Conservation (phyloP, 371 early-diverging fungal genomes). For the Rozella allomycis region DNA sequence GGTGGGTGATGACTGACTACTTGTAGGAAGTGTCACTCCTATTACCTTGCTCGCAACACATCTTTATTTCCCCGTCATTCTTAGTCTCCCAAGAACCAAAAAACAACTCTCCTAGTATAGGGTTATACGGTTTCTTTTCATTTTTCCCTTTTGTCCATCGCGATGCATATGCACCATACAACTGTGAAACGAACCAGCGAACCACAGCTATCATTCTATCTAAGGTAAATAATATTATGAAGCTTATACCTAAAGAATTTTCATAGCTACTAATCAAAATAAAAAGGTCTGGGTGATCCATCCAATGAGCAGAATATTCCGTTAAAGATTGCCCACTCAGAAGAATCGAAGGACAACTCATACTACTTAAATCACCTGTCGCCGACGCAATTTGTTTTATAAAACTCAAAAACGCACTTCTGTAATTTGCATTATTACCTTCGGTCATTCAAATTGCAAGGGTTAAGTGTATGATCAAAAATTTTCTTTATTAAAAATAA, state of each 20-base stretch:
- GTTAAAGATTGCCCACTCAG: conserved; percentile 46
- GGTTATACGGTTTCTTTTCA: conserved; percentile 69
- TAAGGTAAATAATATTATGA: background rate
- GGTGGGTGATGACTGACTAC: conserved; percentile 47
- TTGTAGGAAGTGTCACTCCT: conserved; percentile 12
- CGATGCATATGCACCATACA: conserved; percentile 44
- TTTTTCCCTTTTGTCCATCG: conserved; percentile 29
- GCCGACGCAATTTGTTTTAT: conserved; percentile 45
- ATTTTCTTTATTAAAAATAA: conserved; percentile 28
- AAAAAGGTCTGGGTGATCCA: conserved; percentile 26
- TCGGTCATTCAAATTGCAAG: too few relatives aligned
- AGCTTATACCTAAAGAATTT: background rate
- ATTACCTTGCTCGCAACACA: conserved; percentile 45
- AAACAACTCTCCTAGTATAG: conserved; percentile 63
- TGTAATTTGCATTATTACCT: too few relatives aligned
- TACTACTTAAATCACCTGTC: conserved; percentile 50
- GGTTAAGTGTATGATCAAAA: too few relatives aligned
- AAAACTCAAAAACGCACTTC: conserved; percentile 44
- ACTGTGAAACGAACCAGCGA: conserved; percentile 51
- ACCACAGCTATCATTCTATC: conserved; percentile 47
- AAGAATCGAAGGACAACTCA: conserved; percentile 55
- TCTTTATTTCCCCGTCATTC: conserved; percentile 19
- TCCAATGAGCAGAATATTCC: conserved; percentile 40
- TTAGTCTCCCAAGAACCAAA: conserved; percentile 5
- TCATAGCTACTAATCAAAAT: background rate